Base-by-base conservation (phyloP, 805 yeast genomes). In the Metschnikowia kofuensis region DNA sequence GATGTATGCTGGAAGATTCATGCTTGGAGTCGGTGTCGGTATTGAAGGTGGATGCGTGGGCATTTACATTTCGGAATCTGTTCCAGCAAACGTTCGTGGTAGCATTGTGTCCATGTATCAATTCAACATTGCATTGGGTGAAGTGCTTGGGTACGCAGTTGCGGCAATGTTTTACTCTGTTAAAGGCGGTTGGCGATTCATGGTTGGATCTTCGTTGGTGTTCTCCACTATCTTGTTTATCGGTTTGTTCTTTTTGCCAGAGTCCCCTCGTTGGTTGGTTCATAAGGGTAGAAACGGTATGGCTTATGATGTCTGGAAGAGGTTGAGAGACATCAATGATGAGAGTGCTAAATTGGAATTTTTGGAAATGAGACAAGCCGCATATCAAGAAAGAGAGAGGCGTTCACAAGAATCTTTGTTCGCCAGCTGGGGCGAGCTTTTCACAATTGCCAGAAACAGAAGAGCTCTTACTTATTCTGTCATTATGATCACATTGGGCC, bases 21-120 rank as follows among this genome's bases (percentile, higher is more conserved):
- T 82, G 47, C 67, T 83, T 35, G 88, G 88, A 51, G 64, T 80
- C 35, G 87, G 87, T 57, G 78, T 83, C 47, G 88, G 88, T 51
- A 72, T 82, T 40, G 87, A 82, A 64, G 83, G 85, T 60, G 85
- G 84, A 40, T 75, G 80, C 58, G 83, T 83, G 54, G 83, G 83
- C 57, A 76, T 80, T 47, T 83, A 82, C 59, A 78, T 82, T 45
- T 74, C 84, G 27, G 87, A 83, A 59, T 76, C 79, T 47, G 81
- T 78, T 29, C 85, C 85, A 9, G 74, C 84, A 1, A 61, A 61
- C n/a, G 72, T 77, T 28, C 73, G 87, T 54, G 87, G 87, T 56
- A 76, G 74, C 50, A 64, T 83, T 42, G 87, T 82, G 21, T 80
- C 87, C 2, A 59, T 82, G 63, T 82, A 80, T 61, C 88, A 83